Percentiles rank a stretch among this genome's conserved stretches.
phyloP scores from a whole-genome alignment of 1,139 yeast species.

The Pneumocystis oryctolagi region DNA sequence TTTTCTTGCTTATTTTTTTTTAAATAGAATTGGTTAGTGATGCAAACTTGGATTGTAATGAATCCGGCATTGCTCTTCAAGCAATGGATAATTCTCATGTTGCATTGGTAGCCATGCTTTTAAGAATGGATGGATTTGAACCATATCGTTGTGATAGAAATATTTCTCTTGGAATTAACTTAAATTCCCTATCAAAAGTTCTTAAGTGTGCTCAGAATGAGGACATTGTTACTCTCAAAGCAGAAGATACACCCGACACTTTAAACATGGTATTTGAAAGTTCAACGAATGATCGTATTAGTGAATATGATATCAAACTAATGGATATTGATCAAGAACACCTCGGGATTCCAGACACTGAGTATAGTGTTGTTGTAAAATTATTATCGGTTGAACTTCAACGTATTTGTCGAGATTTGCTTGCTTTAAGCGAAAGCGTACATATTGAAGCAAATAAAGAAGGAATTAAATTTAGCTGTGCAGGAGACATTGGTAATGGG shows the following conservation, averaged over 20 bases:
- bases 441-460: slow-evolving; percentile 81
- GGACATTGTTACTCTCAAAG: slow-evolving; percentile 74
- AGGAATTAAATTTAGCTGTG: slow-evolving; percentile 75
- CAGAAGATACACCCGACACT: slow-evolving; percentile 80
- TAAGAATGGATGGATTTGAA: slow-evolving; percentile 80
- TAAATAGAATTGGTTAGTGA: slow-evolving; percentile 85
- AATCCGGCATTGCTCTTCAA: slow-evolving; percentile 86
- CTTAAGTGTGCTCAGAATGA: slow-evolving; percentile 83
- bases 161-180: slow-evolving; percentile 80
- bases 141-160: slow-evolving; percentile 94
- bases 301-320: slow-evolving; percentile 80
- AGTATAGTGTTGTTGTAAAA: slow-evolving; percentile 69
- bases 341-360: slow-evolving; percentile 86
- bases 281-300: slow-evolving; percentile 72
- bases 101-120: slow-evolving; percentile 70
- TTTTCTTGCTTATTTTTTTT: slow-evolving; percentile 54
- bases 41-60: slow-evolving; percentile 93
- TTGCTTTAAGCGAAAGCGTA: slow-evolving; percentile 72
- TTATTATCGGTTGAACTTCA: slow-evolving; percentile 84
- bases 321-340: slow-evolving; percentile 96
- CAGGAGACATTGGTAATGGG: slow-evolving; percentile 88
- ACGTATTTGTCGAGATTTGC: slow-evolving; percentile 78
- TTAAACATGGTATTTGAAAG: slow-evolving; percentile 67
- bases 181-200: slow-evolving; percentile 72
- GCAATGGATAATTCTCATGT: slow-evolving; percentile 98